Conservation (phyloP, 169 alveolate species). For the Cyclospora cayetanensis region DNA sequence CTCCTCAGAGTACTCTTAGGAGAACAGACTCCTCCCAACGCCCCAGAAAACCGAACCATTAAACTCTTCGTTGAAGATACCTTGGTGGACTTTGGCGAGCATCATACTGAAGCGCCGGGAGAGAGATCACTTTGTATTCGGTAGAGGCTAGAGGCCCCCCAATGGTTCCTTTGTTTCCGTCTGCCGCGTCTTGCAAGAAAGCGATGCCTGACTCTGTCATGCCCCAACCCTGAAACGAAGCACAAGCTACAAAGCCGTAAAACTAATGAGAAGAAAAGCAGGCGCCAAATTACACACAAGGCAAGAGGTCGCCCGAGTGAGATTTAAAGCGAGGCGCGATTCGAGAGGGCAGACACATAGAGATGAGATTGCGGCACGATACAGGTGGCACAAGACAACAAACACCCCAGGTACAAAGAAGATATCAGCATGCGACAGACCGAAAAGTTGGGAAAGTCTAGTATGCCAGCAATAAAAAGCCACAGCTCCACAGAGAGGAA, state of each 20-base stretch:
- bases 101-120: conserved; percentile 84
- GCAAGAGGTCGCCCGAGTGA: too few relatives aligned
- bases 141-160: conserved; percentile 86
- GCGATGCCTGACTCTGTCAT: conserved; percentile 87
- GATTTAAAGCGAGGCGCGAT: too few relatives aligned
- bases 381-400: too few relatives aligned
- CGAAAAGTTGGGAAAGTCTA: too few relatives aligned
- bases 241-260: background rate
- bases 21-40: background rate
- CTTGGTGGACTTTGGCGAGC: conserved; percentile 75
- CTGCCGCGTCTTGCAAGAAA: conserved; percentile 69
- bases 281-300: too few relatives aligned
- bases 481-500: too few relatives aligned
- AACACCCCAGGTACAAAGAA: too few relatives aligned
- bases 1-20: background rate
- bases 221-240: conserved; percentile 77
- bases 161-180: conserved; percentile 78
- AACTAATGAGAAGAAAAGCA: too few relatives aligned
- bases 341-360: too few relatives aligned
- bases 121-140: conserved; percentile 83
- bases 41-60: background rate
- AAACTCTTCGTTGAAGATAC: background rate
- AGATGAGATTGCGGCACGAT: too few relatives aligned
- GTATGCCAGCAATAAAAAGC: too few relatives aligned
- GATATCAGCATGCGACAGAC: too few relatives aligned